Conservation (phyloP, 1,139 yeast species). For the Geotrichum candidum region DNA sequence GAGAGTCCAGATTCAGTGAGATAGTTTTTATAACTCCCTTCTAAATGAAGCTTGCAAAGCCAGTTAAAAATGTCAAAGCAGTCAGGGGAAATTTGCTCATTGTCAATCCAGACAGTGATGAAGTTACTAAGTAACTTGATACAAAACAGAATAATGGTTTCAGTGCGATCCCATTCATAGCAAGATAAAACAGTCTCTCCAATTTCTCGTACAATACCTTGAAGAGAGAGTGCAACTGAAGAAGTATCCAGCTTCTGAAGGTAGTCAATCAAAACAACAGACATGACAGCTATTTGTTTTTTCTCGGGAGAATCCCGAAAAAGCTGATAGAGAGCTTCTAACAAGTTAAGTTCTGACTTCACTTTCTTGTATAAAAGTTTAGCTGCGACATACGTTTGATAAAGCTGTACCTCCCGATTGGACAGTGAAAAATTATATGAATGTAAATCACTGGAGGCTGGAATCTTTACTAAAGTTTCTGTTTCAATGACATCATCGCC, state of each 20-base stretch:
- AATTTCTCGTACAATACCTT: constrained; percentile 2
- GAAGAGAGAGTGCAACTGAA: background rate
- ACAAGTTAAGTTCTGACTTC: background rate
- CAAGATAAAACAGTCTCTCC: constrained; percentile 5
- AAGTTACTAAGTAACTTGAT: constrained; percentile 6
- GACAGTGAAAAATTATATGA: background rate
- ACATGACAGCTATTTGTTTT: constrained; percentile 7
- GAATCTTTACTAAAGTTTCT: background rate
- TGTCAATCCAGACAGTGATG: constrained; percentile 5
- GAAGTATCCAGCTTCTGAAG: background rate
- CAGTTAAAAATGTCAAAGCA: constrained; percentile 12
- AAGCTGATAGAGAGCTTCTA: constrained; percentile 5
- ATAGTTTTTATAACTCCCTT: constrained; percentile 11
- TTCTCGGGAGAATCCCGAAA: background rate
- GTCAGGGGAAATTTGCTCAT: background rate
- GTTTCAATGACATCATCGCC: constrained; percentile 6
- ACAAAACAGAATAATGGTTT: constrained; percentile 6
- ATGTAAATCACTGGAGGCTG: background rate
- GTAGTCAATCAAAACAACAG: background rate
- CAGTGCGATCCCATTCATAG: constrained; percentile 15
- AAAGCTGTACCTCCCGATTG: background rate
- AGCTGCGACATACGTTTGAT: background rate
- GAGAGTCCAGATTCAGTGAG: constrained; percentile 3
- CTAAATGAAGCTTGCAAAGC: constrained; percentile 11
- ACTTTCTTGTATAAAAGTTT: constrained; percentile 1